Base-by-base conservation (phyloP, 2,329 filamentous ascomycete genomes). In the Grosmannia penicillata region DNA sequence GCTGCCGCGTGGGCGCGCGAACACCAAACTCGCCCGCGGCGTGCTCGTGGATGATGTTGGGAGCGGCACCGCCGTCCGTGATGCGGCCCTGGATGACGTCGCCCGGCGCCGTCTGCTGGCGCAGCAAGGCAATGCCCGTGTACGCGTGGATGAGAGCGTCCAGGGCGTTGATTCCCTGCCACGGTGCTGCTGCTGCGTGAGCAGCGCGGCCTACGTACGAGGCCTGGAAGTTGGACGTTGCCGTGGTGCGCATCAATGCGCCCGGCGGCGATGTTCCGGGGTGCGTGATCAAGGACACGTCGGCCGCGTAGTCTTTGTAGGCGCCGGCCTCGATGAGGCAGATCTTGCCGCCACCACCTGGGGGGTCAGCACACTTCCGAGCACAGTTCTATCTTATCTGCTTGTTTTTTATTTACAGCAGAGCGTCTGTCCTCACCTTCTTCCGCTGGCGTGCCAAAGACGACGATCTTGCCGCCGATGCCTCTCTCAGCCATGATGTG, bases 131-230 rank as follows among this genome's bases (percentile, higher is more conserved):
- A 4, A 76, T 51, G 31, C 56, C 57, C 37, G 61, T 63, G 45
- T 68, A 68, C 0, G 59, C 63, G 0, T 60, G 56, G 3, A 75
- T 56, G 18, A 72, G 48, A 0, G 70, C 71, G 45, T 77, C 72
- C 0, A 75, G 60, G 0, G 72, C 72, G 48, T 77, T 76, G 45
- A 69, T 60, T 0, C 72, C 72, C 6, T 70, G 58, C 70, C 70
- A 75, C 0, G 71, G 72, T n/a, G 58, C 64, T 4, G 64, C 63
- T 1, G 66, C 70, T 0, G 70, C 71, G 45, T 76, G 72, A 0
- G 72, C 69, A 39, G 65, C 65, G 36, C 61, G 62, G 1, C 72
- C 73, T 1, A 61, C 60, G 44, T 70, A 75, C 14, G 65, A 63
- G 1, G 66, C 68, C 17, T 59, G 60, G 44, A 73, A 60, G 30